Percentiles rank a stretch among this genome's conserved stretches.
Evolutionary conservation across 2,329 filamentous ascomycete genomes (phyloP).

Genomic region (Epicoccum sorghinum): DNA sequence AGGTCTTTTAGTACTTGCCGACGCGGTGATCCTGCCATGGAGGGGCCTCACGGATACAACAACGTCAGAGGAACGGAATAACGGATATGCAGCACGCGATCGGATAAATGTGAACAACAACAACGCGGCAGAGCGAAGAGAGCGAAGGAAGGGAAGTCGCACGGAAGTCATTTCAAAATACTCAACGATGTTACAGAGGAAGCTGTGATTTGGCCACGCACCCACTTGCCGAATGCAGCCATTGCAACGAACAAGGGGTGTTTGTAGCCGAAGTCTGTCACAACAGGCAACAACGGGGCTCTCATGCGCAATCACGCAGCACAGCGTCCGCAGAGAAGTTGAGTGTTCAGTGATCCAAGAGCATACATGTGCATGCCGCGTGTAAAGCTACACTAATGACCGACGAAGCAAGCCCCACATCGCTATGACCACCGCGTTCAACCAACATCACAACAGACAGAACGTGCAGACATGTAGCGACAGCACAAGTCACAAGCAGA

Average conservation of each 20-base stretch:
- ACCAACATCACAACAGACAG: constrained; percentile 10
- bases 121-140: neutral
- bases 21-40: constrained; percentile 18
- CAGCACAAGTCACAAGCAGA: neutral
- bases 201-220: constrained; percentile 5
- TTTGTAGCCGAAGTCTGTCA: neutral
- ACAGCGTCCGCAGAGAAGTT: neutral
- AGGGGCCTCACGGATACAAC: constrained; percentile 15
- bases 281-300: neutral
- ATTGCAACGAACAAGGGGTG: constrained; percentile 7
- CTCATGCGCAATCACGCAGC: too few relatives aligned
- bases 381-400: neutral
- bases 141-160: neutral
- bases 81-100: constrained; percentile 15
- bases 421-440: constrained; percentile 16
- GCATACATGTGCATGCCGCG: too few relatives aligned
- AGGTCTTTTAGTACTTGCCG: constrained; percentile 22
- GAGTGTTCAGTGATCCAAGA: neutral
- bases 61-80: constrained; percentile 17
- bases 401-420: neutral
- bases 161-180: neutral
- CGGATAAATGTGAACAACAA: constrained; percentile 12
- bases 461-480: neutral
- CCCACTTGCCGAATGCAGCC: constrained; percentile 16
- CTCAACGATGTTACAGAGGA: neutral